Base-by-base conservation (phyloP, 768 basidiomycete genomes). In the Collybia mongolica region DNA sequence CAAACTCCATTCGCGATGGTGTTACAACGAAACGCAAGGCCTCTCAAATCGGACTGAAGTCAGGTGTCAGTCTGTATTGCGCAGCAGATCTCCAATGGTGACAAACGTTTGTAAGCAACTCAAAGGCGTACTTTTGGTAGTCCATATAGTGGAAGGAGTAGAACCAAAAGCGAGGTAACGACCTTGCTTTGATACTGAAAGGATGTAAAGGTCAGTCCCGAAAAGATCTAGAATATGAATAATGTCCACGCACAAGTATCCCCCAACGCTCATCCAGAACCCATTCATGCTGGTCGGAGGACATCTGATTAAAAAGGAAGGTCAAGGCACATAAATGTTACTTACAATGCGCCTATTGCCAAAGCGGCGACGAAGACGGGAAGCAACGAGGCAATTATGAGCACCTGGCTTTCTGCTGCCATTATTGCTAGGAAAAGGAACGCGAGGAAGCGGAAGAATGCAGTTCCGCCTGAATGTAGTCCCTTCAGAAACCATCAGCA, bases 301-400 rank as follows among this genome's bases (percentile, higher is more conserved):
- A 37, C 5, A 17, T 39, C 6, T 24, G 26, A 48, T 43, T 8
- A 18, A 35, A 12, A 36, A 39, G 28, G 2, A n/a, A 9, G 20
- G 17, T 22, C 3, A 38, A 38, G 7, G 4, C 20, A n/a, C 37
- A 12, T 15, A 11, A 49, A 15, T 17, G 24, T 11, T 4, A 59
- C 65, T 49, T 46, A 69, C 68, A 82, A 83, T 6, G 74, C 71
- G 11, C 72, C 67, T 6, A 84, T 70, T 0, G 82, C 82, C 5
- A 85, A 66, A 4, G 82, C 76, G 0, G 82, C 82, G 15, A 84
- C 80, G 49, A 84, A 84, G 22, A 82, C 73, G 0, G 83, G 83
- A 2, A 84, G 49, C 8, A 76, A 48, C 0, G 80, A 68, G 0
- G 82, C 77, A 24, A 84, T 60, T 12, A 84, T 60, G 14, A 77